Percentiles rank a stretch among this genome's conserved stretches.
These are phyloP conservation scores for Globisporangium paddicum DNA, from an alignment of 352 stramenopile genomes.

Conservation along the genomic window DNA sequence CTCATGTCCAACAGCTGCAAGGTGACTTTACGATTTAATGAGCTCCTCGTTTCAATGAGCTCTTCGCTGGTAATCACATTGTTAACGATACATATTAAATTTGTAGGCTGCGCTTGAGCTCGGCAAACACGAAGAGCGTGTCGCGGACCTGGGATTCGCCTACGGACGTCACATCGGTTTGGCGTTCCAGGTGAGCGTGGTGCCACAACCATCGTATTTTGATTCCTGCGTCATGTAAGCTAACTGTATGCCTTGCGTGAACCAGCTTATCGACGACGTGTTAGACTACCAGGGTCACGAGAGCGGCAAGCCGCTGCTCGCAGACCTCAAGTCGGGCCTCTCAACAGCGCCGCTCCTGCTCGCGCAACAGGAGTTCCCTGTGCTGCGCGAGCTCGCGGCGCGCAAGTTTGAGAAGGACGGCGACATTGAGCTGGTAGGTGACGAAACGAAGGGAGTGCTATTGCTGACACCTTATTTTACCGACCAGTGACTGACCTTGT, in stretches of 20 bases:
- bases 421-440: conserved; percentile 87
- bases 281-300: conserved; percentile 96
- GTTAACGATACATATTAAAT: neutral
- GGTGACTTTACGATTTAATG: no score
- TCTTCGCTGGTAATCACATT: neutral
- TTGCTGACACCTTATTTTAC: no score
- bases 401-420: conserved; percentile 91
- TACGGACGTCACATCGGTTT: conserved; percentile 98
- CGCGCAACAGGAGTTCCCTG: conserved; percentile 91
- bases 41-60: neutral
- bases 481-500: neutral
- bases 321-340: conserved; percentile 94
- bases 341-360: conserved; percentile 97
- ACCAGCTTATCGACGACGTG: conserved; percentile 95
- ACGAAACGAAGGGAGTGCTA: conserved; percentile 7
- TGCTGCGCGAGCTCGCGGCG: conserved; percentile 84
- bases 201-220: neutral
- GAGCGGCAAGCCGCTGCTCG: conserved; percentile 93
- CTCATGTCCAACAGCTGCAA: conserved; percentile 98
- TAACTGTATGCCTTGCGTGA: neutral
- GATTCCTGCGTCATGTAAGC: neutral
- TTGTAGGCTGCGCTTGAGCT: conserved; percentile 87
- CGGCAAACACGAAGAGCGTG: conserved; percentile 83
- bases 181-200: conserved; percentile 92
- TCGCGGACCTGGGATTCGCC: conserved; percentile 88